Conservation (phyloP, 2,329 filamentous ascomycete genomes). For the Penicillium sumatraense region DNA sequence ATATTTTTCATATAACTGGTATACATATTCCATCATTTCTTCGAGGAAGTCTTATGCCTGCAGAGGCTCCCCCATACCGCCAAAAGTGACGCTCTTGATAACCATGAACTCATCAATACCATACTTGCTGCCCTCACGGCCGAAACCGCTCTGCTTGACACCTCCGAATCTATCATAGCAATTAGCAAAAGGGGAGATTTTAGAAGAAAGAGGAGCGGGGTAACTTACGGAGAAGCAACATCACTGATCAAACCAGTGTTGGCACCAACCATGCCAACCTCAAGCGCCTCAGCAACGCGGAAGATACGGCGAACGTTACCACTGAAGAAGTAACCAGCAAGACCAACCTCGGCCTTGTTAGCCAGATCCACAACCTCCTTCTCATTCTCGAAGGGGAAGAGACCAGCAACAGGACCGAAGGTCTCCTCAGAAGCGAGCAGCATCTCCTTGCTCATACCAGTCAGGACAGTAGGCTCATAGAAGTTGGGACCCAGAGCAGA, state of each 20-base stretch:
- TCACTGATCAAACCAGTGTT: conserved; percentile 72
- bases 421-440: conserved; percentile 85
- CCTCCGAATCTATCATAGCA: conserved; percentile 68
- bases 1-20: conserved; percentile 2
- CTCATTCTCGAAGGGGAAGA: conserved; percentile 89
- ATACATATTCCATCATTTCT: conserved; percentile 1
- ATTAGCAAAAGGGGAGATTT: conserved; percentile 18
- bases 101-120: conserved; percentile 76
- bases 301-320: conserved; percentile 63
- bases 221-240: conserved; percentile 53
- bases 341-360: conserved; percentile 80
- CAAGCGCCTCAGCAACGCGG: conserved; percentile 62
- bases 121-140: conserved; percentile 76
- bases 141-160: conserved; percentile 81
- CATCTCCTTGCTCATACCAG: conserved; percentile 86
- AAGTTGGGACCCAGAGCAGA: conserved; percentile 81
- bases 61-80: conserved; percentile 64
- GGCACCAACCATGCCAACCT: conserved; percentile 61
- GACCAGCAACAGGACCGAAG: conserved; percentile 88
- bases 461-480: conserved; percentile 86
- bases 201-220: neutral
- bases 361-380: conserved; percentile 84
- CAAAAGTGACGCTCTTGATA: conserved; percentile 71
- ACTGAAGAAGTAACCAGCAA: conserved; percentile 94
- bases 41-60: conserved; percentile 45